These are phyloP conservation scores for Echinochloa phyllopogon DNA, from an alignment of 176 grass and related monocot genomes.

Conservation along the genomic window DNA sequence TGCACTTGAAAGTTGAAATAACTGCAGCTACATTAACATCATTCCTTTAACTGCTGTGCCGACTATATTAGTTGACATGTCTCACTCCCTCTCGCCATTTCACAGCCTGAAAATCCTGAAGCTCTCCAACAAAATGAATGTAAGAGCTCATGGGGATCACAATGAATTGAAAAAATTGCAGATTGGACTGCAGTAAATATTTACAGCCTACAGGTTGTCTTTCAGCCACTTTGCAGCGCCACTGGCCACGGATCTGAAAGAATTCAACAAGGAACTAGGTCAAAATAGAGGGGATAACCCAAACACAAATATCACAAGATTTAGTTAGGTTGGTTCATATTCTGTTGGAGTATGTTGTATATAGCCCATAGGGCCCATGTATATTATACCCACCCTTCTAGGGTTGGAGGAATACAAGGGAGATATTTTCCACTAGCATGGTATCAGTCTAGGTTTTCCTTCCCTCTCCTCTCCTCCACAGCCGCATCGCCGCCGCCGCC, in stretches of 20 bases:
- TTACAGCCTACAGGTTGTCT: constrained; percentile 66
- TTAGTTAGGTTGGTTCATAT: constrained; percentile 3
- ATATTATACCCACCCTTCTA: no score
- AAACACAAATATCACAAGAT: neutral
- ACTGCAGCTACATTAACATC: constrained; percentile 20
- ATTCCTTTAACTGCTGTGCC: constrained; percentile 22
- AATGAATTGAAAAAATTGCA: constrained; percentile 52
- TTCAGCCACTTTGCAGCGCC: constrained; percentile 74
- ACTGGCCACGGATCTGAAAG: constrained; percentile 62
- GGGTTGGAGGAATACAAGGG: no score
- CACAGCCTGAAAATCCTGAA: constrained; percentile 26
- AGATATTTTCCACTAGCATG: no score
- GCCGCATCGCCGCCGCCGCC: no score
- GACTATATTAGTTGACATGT: constrained; percentile 43
- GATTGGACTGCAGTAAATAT: constrained; percentile 39
- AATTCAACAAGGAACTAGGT: constrained; percentile 28
- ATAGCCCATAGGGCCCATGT: no score
- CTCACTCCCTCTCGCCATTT: constrained; percentile 5
- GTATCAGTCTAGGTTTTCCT: no score
- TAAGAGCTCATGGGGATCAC: neutral
- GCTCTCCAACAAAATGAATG: constrained; percentile 40
- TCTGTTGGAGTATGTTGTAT: no score
- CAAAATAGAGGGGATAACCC: constrained; percentile 11
- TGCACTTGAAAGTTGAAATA: constrained; percentile 36
- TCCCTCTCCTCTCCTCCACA: no score